These are phyloP conservation scores for Gentiana macrophylla DNA, from an alignment of 257 asterid species.

Conservation along the genomic window DNA sequence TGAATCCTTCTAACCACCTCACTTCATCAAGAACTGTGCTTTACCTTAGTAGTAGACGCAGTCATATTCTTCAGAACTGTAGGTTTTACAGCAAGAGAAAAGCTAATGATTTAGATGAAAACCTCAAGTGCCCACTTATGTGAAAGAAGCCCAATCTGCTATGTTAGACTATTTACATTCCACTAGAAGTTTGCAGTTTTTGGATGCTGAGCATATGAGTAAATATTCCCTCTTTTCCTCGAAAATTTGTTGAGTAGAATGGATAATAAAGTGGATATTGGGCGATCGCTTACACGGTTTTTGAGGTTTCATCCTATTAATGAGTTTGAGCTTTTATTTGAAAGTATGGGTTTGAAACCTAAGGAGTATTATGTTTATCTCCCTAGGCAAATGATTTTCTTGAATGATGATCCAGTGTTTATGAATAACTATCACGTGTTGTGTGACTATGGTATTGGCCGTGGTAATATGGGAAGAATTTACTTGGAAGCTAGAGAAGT, in stretches of 20 bases:
- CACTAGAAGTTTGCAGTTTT: constrained; percentile 53
- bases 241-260: constrained; percentile 34
- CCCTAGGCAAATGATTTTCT: constrained; percentile 48
- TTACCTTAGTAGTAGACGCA: constrained; percentile 26
- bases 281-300: constrained; percentile 35
- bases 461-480: constrained; percentile 50
- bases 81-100: constrained; percentile 31
- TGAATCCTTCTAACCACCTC: constrained; percentile 10
- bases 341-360: constrained; percentile 62
- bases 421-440: constrained; percentile 49
- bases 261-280: constrained; percentile 20
- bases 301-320: constrained; percentile 77
- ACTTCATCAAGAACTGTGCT: constrained; percentile 21
- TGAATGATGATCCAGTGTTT: constrained; percentile 51
- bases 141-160: constrained; percentile 52
- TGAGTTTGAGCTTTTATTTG: constrained; percentile 83
- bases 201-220: constrained; percentile 71
- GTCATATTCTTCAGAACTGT: constrained; percentile 14
- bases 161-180: constrained; percentile 60
- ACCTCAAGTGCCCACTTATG: constrained; percentile 15
- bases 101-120: constrained; percentile 5
- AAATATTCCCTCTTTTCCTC: constrained; percentile 55
- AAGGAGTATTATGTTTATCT: constrained; percentile 35
- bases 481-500: constrained; percentile 44
- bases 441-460: constrained; percentile 49